Evolutionary conservation across 2,329 filamentous ascomycete species (phyloP), one percentile per base, ranked within the genome.

Genomic region (Sclerotinia spermophila): DNA sequence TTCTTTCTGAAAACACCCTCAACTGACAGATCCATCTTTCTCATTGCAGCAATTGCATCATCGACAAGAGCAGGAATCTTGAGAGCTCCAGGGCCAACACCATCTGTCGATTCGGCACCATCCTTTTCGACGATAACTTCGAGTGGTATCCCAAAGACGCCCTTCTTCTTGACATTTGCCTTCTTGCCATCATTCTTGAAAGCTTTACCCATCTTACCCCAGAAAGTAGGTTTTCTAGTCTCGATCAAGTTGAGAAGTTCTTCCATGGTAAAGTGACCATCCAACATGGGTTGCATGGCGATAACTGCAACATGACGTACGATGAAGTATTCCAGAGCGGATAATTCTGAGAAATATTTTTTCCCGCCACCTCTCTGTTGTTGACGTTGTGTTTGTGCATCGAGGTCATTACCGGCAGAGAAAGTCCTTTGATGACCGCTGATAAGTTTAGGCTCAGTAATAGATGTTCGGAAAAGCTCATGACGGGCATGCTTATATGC

Each of bases 1-100:
- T 98, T 99, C 86, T 99, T 99, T 76, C 96, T 90, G 87, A 99
- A 99, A 33, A 99, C 94, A 77, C 96, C 96, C 81, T 99, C 96
- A 1, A 99, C 93, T 2, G 95, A 98, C 83, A 99, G 94, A 80
- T 99, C 96, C 93, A 99, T 98, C 81, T 95, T 96, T 76, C 94
- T 90, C 93, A 99, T 97, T 19, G 94, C 94, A 5, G 92, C 92
- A 51, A 99, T 91, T 64, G 95, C 90, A 79, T 97, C 95, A 78
- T 98, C 95, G n/a, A 99, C 87, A 67, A 99, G 85, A n/a, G 93
- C 92, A 3, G 96, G 96, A 56, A 99, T 93, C 68, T 93, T 91
- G 70, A 99, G 85, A 21, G 93, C 91, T 27, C 94, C 95, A 17
- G 96, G 94, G 0, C 96, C 96, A 72, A 99, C 93, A 48, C 96